Evolutionary conservation across 768 basidiomycete species (phyloP), one percentile per base, ranked within the genome.

Genomic region (Calocera cornea): DNA sequence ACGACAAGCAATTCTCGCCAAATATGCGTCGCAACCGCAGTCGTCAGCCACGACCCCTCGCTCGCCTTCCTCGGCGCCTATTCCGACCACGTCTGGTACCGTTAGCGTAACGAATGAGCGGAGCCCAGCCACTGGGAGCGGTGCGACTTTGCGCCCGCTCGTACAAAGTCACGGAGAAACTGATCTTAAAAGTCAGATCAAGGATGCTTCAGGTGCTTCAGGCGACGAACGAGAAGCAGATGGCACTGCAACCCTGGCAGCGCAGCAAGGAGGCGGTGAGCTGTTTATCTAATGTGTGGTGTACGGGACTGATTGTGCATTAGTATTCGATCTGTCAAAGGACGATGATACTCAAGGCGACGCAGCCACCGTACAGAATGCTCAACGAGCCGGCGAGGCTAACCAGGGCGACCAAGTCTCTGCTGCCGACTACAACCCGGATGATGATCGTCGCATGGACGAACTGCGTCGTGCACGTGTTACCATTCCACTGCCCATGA

Each of bases 351-450:
- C 83, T 64, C 80, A 81, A 38, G 79, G 77, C 22, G 78, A 77
- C 19, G 78, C 83, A 38, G 79, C 78, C 8, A 80, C 82, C 66
- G 78, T 78, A 17, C 40, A 10, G 17, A 71, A 24, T 70, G 70
- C 16, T 19, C 80, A 79, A 70, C 76, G 76, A 34, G 79, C 81
- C 79, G 77, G 40, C 78, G 77, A 50, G 10, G 65, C 10, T 54
- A 72, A 72, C 19, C 73, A 68, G 66, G 80, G 75, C 36, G 86
- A 88, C 71, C 89, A 92, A 73, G 81, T 97, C 49, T 89, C 86
- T 34, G 95, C 95, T 24, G 95, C 93, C 50, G 95, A 97, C 77
- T 97, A 97, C 76, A 90, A 97, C 74, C 87, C 88, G 36, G 86
- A 83, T 71, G 74, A 88, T 71, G 95, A 97, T 78, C 83, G 88